Base-by-base conservation (phyloP, 1,139 yeast genomes). In the Meyerozyma smithsonii region DNA sequence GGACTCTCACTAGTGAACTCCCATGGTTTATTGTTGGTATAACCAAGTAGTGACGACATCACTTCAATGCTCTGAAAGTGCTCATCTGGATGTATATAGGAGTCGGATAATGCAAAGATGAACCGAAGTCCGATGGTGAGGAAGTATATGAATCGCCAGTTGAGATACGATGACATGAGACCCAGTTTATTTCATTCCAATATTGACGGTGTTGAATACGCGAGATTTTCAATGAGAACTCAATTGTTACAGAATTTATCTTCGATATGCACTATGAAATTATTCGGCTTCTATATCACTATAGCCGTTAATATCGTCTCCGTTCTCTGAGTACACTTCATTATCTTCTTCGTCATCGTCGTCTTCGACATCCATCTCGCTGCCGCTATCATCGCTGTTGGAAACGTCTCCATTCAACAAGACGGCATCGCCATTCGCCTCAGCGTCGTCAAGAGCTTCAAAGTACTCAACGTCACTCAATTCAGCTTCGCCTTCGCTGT, bases 81-180 rank as follows among this genome's bases (percentile, higher is more conserved):
- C 62, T 94, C 99, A 66, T 94, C 99, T 0, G 98, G 98, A 51
- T 94, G 99, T 37, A 94, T 81, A 56, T 94, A 94, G 1, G 97
- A 87, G 33, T 84, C 74, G 37, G 84, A 79, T 1, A 85, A 58
- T 0, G 87, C 81, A 36, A 88, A 66, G 23, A 76, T 62, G 30
- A 84, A 63, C 39, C 89, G 61, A 17, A 78, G 57, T 0, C 69
- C 64, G 17, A 79, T 69, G 28, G 74, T 60, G 16, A 61, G 36
- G 28, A 70, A 50, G 53, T 73, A 76, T 2, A 70, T 56, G 18
- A 52, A 51, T 46, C 80, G 59, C 86, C 85, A 72, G 50, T 59
- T 57, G 40, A 51, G 32, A 42, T 17, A 17, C 10, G 34, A 30
- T 10, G 30, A 8, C 30, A 26, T 30, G 19, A 15, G 8, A 14